Percentiles rank a stretch among this genome's conserved stretches.
Evolutionary conservation across 768 basidiomycete species (phyloP).

Genomic region (Hygrophoropsis aurantiaca): DNA sequence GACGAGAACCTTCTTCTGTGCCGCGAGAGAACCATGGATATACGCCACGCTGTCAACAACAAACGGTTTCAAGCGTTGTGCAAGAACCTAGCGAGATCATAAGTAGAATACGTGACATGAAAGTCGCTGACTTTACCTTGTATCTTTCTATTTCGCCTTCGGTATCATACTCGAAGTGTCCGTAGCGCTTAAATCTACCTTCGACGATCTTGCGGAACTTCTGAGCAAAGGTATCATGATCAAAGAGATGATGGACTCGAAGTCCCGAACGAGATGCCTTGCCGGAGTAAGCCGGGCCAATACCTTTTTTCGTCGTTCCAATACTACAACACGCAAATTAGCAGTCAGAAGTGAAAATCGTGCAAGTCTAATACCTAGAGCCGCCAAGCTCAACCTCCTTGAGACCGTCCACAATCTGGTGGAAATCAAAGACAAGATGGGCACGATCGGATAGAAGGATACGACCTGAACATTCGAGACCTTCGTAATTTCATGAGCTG

Average conservation of each 20-base stretch:
- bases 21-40: constrained; percentile 75
- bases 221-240: constrained; percentile 75
- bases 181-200: constrained; percentile 96
- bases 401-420: constrained; percentile 98
- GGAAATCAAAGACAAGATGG: constrained; percentile 97
- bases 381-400: constrained; percentile 98
- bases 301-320: constrained; percentile 97
- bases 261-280: constrained; percentile 97
- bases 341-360: not conserved
- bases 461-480: constrained; percentile 80
- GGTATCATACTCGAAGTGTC: constrained; percentile 97
- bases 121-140: constrained; percentile 52
- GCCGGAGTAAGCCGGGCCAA: constrained; percentile 97
- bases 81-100: constrained; percentile 57
- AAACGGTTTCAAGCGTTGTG: constrained; percentile 81
- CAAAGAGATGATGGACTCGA: constrained; percentile 94
- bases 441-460: constrained; percentile 95
- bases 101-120: not conserved
- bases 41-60: constrained; percentile 87
- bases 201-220: constrained; percentile 97
- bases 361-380: constrained; percentile 50
- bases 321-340: constrained; percentile 53
- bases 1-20: constrained; percentile 81
- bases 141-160: constrained; percentile 94
- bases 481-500: constrained; percentile 39